Evolutionary conservation across 768 basidiomycete genomes (phyloP), one percentile per base, ranked within the genome.

Genomic region (Crassisporium funariophilum): DNA sequence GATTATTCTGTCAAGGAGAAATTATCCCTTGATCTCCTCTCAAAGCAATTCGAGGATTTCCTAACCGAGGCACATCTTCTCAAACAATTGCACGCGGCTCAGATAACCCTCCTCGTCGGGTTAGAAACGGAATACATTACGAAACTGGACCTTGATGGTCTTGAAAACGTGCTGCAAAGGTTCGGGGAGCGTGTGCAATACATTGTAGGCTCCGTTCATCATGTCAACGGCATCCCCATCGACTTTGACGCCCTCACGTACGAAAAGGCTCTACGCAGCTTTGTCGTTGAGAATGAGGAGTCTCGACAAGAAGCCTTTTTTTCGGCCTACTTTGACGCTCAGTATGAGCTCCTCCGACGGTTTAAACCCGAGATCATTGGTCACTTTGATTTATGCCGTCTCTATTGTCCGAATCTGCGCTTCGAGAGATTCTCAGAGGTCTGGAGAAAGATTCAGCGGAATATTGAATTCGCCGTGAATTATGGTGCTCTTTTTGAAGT

Each of bases 401-500:
- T 99, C 7, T 98, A 89, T 73, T 73, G 73, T 17, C 93, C 95
- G 3, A 50, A 66, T 15, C 62, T 88, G 44, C 63, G 62, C 17
- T 74, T 93, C 49, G 57, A 64, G n/a, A 72, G 77, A 33, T 83
- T 77, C 58, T 77, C 83, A 13, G 61, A 59, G 1, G 85, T 86
- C 5, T 84, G 80, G 78, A 64, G 71, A 33, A 83, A 79, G 62
- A 67, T 93, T 25, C 76, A 81, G 64, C 69, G 92, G 55, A 98
- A 98, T 65, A 69, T 98, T 52, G 58, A 64, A 40, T 84, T 70
- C 48, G 92, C 86, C 1, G 74, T 86, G 11, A 68, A 58, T 10
- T 97, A 98, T 64, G 95, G 94, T 2, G 95, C 91, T 2, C 66
- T 97, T 47, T 98, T 98, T 59, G 97, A 99, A 68, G 70, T 90